Base-by-base conservation (phyloP, 495 filamentous ascomycete genomes). In the Hamigera avellanea region DNA sequence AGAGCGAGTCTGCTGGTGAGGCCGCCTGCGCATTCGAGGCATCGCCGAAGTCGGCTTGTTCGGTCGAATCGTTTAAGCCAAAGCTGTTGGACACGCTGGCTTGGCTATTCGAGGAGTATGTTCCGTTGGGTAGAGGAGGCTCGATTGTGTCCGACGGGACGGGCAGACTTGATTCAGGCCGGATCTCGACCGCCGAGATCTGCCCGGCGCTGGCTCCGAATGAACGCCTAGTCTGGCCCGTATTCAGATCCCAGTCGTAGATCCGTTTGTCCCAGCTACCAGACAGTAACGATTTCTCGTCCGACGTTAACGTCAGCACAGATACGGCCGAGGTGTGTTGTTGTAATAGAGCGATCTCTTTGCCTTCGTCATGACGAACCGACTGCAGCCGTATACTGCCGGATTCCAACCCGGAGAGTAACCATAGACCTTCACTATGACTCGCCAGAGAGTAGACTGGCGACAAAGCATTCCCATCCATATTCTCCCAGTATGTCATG, bases 201-300 rank as follows among this genome's bases (percentile, higher is more conserved):
- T 99, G 91, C 1, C 80, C 67, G 3, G 81, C 84, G 44, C 70
- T 82, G 15, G 81, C 76, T 27, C 76, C 72, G 47, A 87, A 99
- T 10, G 67, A 66, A 18, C 86, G 76, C 33, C 75, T 73, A 12
- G 81, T 66, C 46, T 83, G 72, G 3, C 93, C 93, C 2, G 78
- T 91, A 45, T 96, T 86, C 21, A 99, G 54, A 51, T 99, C 91
- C 91, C 91, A 99, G 49, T 99, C 86, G 33, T 83, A 75, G 6
- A 96, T 76, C 13, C 71, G 76, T 59, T 93, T 95, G 53, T 99
- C 91, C 91, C 91, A 99, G 59, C 86, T 88, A 2, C 91, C 91
- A 10, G 87, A 95, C 2, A 99, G 64, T 26, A 95, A 69, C 19
- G 82, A 87, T 48, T 75, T 76, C 61, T 99, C 91, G 44, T 96